A percentile compares a stretch with the other conserved stretches of the same genome.
Evolutionary conservation across 768 basidiomycete species (phyloP).

Genomic region (Dentipellis fragilis): DNA sequence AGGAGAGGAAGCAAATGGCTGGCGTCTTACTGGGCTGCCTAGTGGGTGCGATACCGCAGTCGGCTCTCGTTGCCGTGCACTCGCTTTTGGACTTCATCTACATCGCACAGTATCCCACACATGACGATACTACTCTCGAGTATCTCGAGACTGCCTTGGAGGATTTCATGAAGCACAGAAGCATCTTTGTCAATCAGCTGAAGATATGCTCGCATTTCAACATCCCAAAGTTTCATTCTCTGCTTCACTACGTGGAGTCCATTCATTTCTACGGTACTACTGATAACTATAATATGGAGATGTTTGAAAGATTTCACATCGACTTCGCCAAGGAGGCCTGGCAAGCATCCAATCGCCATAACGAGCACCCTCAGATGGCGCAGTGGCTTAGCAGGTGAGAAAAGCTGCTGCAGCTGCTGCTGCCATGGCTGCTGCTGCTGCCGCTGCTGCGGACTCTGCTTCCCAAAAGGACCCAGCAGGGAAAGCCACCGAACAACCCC

Average conservation of each 20-base stretch:
- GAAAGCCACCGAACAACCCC: no score
- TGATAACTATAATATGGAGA: slow-evolving; percentile 21
- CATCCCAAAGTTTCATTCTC: slow-evolving; percentile 19
- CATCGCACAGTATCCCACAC: slow-evolving; percentile 12
- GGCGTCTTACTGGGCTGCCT: background rate
- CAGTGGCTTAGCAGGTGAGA: slow-evolving; percentile 12
- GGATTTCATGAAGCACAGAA: slow-evolving; percentile 12
- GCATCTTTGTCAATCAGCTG: background rate
- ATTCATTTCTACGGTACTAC: slow-evolving; percentile 13
- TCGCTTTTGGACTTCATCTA: slow-evolving; percentile 20
- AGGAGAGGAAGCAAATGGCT: background rate
- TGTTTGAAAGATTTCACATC: slow-evolving; percentile 19
- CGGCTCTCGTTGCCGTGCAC: slow-evolving; percentile 2
- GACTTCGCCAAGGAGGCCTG: slow-evolving; percentile 20
- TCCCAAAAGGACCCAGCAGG: no score
- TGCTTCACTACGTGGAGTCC: slow-evolving; percentile 13
- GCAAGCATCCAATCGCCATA: slow-evolving; percentile 15
- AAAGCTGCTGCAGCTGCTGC: background rate
- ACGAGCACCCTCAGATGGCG: slow-evolving; percentile 19
- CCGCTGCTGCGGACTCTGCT: no score
- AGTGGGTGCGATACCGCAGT: background rate
- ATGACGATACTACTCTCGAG: slow-evolving; percentile 6
- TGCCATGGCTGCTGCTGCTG: no score
- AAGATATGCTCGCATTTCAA: slow-evolving; percentile 15
- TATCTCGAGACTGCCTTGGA: slow-evolving; percentile 2